Percentiles rank a stretch among this genome's conserved stretches.
Conservation (phyloP, 257 asterid species). For the Nemophila menziesii region DNA sequence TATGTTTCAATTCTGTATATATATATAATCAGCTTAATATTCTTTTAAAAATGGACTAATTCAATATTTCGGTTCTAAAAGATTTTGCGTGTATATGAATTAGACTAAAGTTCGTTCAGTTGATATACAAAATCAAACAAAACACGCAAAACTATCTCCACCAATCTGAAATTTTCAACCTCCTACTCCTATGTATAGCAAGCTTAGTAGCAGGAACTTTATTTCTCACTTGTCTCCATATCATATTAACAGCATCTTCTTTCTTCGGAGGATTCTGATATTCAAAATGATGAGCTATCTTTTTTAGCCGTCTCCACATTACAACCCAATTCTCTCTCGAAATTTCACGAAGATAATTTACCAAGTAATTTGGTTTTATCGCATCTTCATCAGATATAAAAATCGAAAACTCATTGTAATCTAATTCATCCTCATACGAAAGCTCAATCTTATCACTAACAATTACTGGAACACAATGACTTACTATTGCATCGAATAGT, state of each 20-base stretch:
- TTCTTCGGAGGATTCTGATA: conserved; percentile 68
- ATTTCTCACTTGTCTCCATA: conserved; percentile 78
- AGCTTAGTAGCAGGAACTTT: conserved; percentile 60
- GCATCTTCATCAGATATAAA: conserved; percentile 71
- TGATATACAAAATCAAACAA: conserved; percentile 23
- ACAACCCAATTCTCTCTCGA: conserved; percentile 48
- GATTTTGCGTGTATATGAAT: no score
- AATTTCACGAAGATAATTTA: conserved; percentile 43
- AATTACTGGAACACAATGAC: conserved; percentile 89
- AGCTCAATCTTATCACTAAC: conserved; percentile 87
- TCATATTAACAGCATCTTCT: conserved; percentile 78
- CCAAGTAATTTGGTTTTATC: conserved; percentile 44
- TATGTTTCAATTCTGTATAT: no score
- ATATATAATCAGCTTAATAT: no score
- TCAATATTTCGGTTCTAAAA: no score
- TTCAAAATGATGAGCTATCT: conserved; percentile 65
- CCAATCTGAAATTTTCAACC: conserved; percentile 90
- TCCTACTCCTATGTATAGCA: conserved; percentile 55
- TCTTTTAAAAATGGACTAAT: no score
- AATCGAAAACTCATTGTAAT: conserved; percentile 74
- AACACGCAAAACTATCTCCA: conserved; percentile 37
- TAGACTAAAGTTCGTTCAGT: not conserved
- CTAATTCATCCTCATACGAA: conserved; percentile 77
- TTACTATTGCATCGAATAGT: conserved; percentile 83
- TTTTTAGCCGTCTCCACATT: conserved; percentile 68